These are phyloP conservation scores for Colletotrichum endophyticum DNA, from an alignment of 2,329 filamentous ascomycete genomes.

Conservation along the genomic window DNA sequence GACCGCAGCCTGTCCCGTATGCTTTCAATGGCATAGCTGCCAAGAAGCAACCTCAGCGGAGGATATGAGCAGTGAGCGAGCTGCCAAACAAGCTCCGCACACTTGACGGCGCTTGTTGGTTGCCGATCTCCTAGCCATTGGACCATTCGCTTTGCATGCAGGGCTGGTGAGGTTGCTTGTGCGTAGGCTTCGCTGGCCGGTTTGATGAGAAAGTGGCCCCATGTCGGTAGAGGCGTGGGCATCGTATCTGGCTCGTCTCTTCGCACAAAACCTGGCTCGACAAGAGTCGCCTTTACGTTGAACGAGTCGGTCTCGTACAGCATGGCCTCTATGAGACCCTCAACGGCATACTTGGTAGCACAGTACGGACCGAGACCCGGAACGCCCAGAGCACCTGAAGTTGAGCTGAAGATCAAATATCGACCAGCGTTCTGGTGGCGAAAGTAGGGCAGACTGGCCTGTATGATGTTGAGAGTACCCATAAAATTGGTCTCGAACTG, in stretches of 20 bases:
- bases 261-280: slow-evolving; percentile 87
- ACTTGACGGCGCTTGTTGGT: slow-evolving; percentile 90
- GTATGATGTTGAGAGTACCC: slow-evolving; percentile 92
- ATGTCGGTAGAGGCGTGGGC: slow-evolving; percentile 71
- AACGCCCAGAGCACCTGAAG: slow-evolving; percentile 89
- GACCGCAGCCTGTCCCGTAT: slow-evolving; percentile 88
- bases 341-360: slow-evolving; percentile 95
- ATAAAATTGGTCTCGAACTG: slow-evolving; percentile 99
- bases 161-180: slow-evolving; percentile 77
- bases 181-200: slow-evolving; percentile 83
- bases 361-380: slow-evolving; percentile 94
- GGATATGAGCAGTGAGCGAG: slow-evolving; percentile 94
- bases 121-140: slow-evolving; percentile 95
- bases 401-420: slow-evolving; percentile 95
- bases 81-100: slow-evolving; percentile 93
- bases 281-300: slow-evolving; percentile 91
- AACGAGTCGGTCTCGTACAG: slow-evolving; percentile 92
- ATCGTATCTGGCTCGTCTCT: slow-evolving; percentile 76
- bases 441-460: slow-evolving; percentile 87
- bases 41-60: slow-evolving; percentile 83
- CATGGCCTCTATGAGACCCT: slow-evolving; percentile 95
- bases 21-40: slow-evolving; percentile 94
- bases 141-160: slow-evolving; percentile 89
- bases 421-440: slow-evolving; percentile 76
- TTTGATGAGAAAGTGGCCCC: slow-evolving; percentile 93